Conservation (phyloP, 495 filamentous ascomycete species). For the Penicillium canescens region DNA sequence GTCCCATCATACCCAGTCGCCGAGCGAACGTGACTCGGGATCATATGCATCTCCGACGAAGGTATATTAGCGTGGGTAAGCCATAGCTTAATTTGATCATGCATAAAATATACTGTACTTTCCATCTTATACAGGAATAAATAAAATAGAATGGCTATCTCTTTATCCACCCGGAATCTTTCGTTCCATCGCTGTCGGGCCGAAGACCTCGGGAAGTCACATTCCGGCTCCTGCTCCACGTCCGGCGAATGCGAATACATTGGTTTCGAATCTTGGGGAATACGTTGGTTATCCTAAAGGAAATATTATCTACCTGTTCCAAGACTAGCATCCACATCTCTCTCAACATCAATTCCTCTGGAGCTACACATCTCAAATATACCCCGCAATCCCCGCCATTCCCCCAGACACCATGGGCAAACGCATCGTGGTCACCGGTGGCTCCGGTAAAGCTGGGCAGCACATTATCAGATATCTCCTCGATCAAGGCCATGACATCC, state of each 20-base stretch:
- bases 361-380: background rate
- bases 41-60: no score
- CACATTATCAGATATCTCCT: slow-evolving; percentile 57
- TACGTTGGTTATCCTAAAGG: no score
- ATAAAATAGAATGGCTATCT: background rate
- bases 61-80: no score
- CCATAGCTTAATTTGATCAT: background rate
- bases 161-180: background rate
- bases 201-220: slow-evolving; percentile 3
- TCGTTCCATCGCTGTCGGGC: slow-evolving; percentile 2
- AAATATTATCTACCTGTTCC: no score
- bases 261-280: background rate
- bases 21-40: no score
- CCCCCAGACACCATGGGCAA: slow-evolving; percentile 25
- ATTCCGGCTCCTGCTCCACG: background rate
- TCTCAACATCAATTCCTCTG: background rate
- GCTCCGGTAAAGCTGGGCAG: slow-evolving; percentile 60
- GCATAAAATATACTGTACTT: background rate
- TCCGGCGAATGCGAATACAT: background rate
- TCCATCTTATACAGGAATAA: background rate
- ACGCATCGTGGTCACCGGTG: slow-evolving; percentile 58
- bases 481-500: slow-evolving; percentile 50
- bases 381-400: slow-evolving; percentile 19
- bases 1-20: no score
- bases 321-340: background rate